Evolutionary conservation across 495 filamentous ascomycete species (phyloP).

Genomic region (Astrocystis sublimbata): DNA sequence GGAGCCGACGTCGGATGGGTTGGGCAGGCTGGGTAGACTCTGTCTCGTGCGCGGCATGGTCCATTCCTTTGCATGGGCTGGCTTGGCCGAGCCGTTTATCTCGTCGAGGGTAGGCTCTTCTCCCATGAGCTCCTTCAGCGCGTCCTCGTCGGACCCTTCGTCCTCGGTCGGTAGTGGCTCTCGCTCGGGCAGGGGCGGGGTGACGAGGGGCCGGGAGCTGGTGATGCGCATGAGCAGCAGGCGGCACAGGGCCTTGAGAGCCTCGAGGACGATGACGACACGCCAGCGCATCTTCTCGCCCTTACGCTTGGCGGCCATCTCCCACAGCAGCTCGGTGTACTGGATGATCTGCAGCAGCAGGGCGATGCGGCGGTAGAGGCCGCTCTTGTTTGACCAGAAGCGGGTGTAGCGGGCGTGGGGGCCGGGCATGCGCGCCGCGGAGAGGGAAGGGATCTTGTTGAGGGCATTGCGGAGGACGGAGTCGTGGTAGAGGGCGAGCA

Average conservation of each 20-base stretch:
- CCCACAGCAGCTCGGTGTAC: conserved; percentile 86
- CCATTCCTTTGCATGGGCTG: conserved; percentile 61
- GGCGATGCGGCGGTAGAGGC: conserved; percentile 74
- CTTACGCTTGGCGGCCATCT: conserved; percentile 78
- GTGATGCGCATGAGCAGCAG: conserved; percentile 82
- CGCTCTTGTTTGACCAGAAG: conserved; percentile 78
- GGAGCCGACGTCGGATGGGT: conserved; percentile 72
- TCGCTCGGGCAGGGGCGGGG: conserved; percentile 81
- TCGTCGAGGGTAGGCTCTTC: conserved; percentile 25
- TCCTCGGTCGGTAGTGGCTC: conserved; percentile 65
- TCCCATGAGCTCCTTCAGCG: conserved; percentile 33
- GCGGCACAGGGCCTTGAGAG: conserved; percentile 83
- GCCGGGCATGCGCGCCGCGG: conserved; percentile 51
- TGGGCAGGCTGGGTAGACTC: conserved; percentile 76
- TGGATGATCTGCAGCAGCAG: conserved; percentile 82
- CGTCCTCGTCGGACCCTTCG: conserved; percentile 44
- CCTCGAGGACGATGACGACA: conserved; percentile 83
- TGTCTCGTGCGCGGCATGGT: conserved; percentile 94
- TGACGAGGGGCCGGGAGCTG: conserved; percentile 78
- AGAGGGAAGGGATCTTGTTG: conserved; percentile 44
- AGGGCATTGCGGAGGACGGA: conserved; percentile 72
- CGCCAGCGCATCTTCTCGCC: conserved; percentile 86
- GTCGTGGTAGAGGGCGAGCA: conserved; percentile 94
- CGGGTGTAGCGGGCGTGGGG: conserved; percentile 88
- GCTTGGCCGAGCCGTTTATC: conserved; percentile 21